phyloP scores from a whole-genome alignment of 2,329 filamentous ascomycete genomes.

The Colletotrichum abscissum region DNA sequence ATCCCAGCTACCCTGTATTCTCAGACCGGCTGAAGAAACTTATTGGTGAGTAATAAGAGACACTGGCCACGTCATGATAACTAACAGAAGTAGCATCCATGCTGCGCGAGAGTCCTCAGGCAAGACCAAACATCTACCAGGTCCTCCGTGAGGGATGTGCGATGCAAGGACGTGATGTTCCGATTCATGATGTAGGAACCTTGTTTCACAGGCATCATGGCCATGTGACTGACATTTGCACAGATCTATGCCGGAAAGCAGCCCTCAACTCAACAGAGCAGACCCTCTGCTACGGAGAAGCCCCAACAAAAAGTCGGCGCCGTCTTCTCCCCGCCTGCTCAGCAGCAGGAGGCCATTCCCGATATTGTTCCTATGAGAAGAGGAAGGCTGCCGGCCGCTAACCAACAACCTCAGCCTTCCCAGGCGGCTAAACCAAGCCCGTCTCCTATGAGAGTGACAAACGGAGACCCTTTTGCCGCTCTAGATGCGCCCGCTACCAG shows the following conservation, averaged over 20 bases:
- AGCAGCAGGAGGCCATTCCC: slow-evolving; percentile 79
- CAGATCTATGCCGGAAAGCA: slow-evolving; percentile 78
- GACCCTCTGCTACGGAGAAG: slow-evolving; percentile 64
- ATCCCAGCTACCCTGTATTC: slow-evolving; percentile 87
- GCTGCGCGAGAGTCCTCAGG: slow-evolving; percentile 84
- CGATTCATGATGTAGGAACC: slow-evolving; percentile 84
- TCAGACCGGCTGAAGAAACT: slow-evolving; percentile 90
- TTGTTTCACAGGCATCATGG: slow-evolving; percentile 31
- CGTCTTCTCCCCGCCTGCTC: slow-evolving; percentile 80
- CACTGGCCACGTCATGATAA: slow-evolving; percentile 24
- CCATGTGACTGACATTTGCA: slow-evolving; percentile 31
- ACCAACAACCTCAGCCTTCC: slow-evolving; percentile 50
- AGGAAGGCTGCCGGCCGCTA: slow-evolving; percentile 72
- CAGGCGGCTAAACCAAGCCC: slow-evolving; percentile 67
- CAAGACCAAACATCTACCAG: slow-evolving; percentile 92
- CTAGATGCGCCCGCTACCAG: slow-evolving; percentile 74
- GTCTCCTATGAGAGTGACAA: slow-evolving; percentile 76
- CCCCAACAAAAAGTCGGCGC: slow-evolving; percentile 75
- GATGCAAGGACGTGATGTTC: slow-evolving; percentile 88
- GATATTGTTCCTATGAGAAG: slow-evolving; percentile 95
- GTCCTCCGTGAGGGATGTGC: slow-evolving; percentile 86
- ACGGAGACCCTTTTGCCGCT: slow-evolving; percentile 88
- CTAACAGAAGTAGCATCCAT: slow-evolving; percentile 74
- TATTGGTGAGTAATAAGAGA: slow-evolving; percentile 71
- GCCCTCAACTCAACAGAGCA: slow-evolving; percentile 68